Percentiles rank a stretch among this genome's conserved stretches.
Conservation (phyloP, 164 flowering plant species). For the Macadamia tetraphylla region DNA sequence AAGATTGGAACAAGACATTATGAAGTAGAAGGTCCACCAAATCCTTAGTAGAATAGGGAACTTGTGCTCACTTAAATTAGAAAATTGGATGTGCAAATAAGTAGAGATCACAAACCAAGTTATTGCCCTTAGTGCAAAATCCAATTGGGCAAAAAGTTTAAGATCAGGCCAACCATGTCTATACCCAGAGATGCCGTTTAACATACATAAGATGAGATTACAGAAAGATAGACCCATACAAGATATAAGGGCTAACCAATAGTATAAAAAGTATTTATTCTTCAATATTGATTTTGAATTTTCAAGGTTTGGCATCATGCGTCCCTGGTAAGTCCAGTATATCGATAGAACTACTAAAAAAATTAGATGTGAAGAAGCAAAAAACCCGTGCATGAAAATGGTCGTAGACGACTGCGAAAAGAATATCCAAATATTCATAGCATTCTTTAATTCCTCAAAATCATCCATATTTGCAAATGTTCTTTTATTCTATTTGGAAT, state of each 20-base stretch:
- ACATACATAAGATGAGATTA: background rate
- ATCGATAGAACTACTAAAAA: background rate
- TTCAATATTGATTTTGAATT: no score
- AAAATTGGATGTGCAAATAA: slow-evolving; percentile 1
- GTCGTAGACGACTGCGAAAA: no score
- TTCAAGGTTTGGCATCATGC: background rate
- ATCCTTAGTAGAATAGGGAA: background rate
- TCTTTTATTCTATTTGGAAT: no score
- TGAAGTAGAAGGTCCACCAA: background rate
- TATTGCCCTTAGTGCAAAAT: background rate
- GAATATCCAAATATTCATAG: no score
- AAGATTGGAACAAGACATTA: background rate
- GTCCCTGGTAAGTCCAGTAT: background rate
- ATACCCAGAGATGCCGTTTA: background rate
- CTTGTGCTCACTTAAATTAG: background rate
- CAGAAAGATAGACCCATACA: background rate
- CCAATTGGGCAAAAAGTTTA: background rate
- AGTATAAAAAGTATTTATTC: no score
- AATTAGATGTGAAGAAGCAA: background rate
- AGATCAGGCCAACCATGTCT: background rate
- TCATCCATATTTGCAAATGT: background rate
- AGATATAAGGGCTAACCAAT: no score
- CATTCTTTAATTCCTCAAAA: no score
- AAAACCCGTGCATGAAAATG: no score
- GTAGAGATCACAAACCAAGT: background rate